Evolutionary conservation across 2,329 filamentous ascomycete species (phyloP), one percentile per base, ranked within the genome.

Genomic region (Fusarium compactum): DNA sequence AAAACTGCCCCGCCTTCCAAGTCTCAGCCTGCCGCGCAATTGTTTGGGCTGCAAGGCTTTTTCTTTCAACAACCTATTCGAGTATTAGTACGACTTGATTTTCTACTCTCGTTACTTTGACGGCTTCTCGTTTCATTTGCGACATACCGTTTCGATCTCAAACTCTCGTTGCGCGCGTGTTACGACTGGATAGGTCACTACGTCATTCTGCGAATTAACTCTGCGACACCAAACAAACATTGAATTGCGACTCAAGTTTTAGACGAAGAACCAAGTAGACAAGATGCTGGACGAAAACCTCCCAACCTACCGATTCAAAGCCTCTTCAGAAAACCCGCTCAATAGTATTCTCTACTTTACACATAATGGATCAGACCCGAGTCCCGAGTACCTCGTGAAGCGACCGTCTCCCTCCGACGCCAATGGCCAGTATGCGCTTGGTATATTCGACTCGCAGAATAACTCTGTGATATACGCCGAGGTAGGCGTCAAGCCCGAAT

Each of bases 271-370:
- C 41, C 38, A 38, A n/a, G 24, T 46, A 61, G 38, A 53, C 62
- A 69, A 65, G 30, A 97, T 97, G 94, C 87, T 97, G 76, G 94
- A 97, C 89, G 93, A 97, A 80, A 97, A 95, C 80, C 89, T 98
- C n/a, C 95, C 95, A 59, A 94, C 86, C 46, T 90, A 89, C 76
- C 85, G 82, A 73, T 86, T 86, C 78, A 85, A 83, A 69, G 80
- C 82, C 22, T 84, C 84, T 34, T 80, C 85, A 61, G 85, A 88
- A 59, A 85, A 86, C 74, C 83, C 86, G 8, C 82, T 85, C 64
- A 82, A 86, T 77, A 91, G 81, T 72, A 84, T 86, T 76, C 85
- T 89, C 62, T 88, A 85, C 80, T 88, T 87, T 72, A 84, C 86
- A 9, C 84, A 97, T 74, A 89, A 94, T 80, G 95, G 94, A 79